Percentiles rank a stretch among this genome's conserved stretches.
Evolutionary conservation across 441 rosid species (phyloP).

Genomic region (Geranium incanum): DNA sequence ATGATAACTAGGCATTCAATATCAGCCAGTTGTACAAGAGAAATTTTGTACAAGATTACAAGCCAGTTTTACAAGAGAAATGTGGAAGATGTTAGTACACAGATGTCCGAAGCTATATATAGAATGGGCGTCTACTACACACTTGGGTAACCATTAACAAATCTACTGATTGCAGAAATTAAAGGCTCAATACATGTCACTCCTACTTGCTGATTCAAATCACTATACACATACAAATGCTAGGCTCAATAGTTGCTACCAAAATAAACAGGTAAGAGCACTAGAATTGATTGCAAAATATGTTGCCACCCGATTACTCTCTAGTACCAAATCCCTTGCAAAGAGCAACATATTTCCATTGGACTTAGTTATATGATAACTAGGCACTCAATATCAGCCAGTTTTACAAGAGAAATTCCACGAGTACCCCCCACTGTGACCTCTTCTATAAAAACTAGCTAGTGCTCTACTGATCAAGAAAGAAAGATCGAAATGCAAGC

Average conservation of each 20-base stretch:
- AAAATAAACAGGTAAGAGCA: neutral
- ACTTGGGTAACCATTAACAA: neutral
- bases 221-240: neutral
- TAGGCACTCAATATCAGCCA: neutral
- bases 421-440: neutral
- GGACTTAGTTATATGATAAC: neutral
- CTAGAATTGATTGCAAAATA: neutral
- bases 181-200: neutral
- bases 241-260: neutral
- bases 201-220: neutral
- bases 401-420: neutral
- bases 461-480: too few species aligned
- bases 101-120: conserved; percentile 8
- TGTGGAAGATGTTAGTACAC: neutral
- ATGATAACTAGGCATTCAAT: too few species aligned
- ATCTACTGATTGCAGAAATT: neutral
- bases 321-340: neutral
- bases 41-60: too few species aligned
- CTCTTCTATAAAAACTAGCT: too few species aligned
- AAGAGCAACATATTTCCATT: neutral
- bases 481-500: too few species aligned
- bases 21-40: too few species aligned
- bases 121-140: neutral
- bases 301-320: neutral
- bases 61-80: too few species aligned